phyloP scores from a whole-genome alignment of 768 basidiomycete species.

The Boletus fagicola region DNA sequence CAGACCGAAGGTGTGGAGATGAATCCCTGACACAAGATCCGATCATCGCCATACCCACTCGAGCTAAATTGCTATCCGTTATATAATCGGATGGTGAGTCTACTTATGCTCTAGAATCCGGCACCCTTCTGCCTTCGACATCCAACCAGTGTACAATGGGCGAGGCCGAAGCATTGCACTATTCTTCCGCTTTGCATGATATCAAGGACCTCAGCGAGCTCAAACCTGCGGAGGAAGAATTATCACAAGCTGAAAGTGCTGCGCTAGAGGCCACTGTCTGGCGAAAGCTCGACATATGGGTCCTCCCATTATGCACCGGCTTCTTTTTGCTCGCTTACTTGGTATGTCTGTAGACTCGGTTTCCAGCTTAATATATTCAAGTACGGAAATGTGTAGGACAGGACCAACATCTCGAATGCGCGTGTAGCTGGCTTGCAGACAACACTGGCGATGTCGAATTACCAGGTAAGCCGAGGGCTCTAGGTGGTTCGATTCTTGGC shows the following conservation, averaged over 20 bases:
- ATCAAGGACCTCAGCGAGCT: background rate
- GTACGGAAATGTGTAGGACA: slow-evolving; percentile 28
- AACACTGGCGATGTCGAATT: slow-evolving; percentile 38
- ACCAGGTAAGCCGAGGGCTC: slow-evolving; percentile 19
- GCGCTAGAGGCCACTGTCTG: slow-evolving; percentile 41
- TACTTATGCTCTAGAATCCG: background rate
- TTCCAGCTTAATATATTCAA: background rate
- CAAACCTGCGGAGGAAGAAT: background rate
- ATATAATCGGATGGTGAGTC: background rate
- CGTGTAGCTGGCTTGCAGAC: slow-evolving; percentile 58
- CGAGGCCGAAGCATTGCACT: background rate
- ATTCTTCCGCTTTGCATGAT: background rate
- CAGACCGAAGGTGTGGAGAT: background rate
- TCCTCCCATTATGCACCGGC: slow-evolving; percentile 48
- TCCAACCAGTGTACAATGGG: background rate
- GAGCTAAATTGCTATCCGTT: background rate
- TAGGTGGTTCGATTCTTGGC: background rate
- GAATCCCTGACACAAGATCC: background rate
- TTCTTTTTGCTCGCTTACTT: slow-evolving; percentile 53
- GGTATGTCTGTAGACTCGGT: slow-evolving; percentile 32
- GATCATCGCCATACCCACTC: background rate
- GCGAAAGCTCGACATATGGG: slow-evolving; percentile 47
- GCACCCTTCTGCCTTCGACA: background rate
- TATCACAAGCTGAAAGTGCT: slow-evolving; percentile 7
- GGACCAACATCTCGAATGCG: slow-evolving; percentile 55